These are phyloP conservation scores for Vitis hybrid DNA, from an alignment of 177 flowering plant species.

Conservation along the genomic window DNA sequence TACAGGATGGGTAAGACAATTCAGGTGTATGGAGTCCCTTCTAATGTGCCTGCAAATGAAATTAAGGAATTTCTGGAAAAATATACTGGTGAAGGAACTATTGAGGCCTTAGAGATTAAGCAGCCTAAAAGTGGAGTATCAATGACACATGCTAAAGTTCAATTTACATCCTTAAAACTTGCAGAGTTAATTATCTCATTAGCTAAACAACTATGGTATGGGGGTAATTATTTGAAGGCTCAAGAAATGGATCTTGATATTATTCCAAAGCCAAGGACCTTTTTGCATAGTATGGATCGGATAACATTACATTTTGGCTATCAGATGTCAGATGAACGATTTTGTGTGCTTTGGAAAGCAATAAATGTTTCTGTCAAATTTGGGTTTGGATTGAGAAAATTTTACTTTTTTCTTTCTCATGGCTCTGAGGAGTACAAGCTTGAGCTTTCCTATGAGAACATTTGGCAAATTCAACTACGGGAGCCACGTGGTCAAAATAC, in stretches of 20 bases:
- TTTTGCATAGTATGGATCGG: constrained; percentile 30
- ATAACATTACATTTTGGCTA: constrained; percentile 54
- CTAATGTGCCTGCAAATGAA: constrained; percentile 23
- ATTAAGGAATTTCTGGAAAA: constrained; percentile 47
- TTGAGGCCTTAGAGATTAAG: constrained; percentile 47
- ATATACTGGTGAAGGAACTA: constrained; percentile 42
- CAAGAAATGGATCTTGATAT: constrained; percentile 36
- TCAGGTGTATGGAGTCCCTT: constrained; percentile 57
- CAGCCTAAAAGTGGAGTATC: constrained; percentile 14
- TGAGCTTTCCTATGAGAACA: constrained; percentile 49
- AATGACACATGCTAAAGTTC: constrained; percentile 48
- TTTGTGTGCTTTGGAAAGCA: constrained; percentile 38
- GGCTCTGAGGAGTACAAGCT: constrained; percentile 37
- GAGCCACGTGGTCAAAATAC: constrained; percentile 24
- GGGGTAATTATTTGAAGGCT: constrained; percentile 34
- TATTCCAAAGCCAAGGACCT: constrained; percentile 38
- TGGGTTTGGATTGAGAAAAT: constrained; percentile 40
- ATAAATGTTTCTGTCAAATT: constrained; percentile 37
- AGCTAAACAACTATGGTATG: constrained; percentile 29
- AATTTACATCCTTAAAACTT: constrained; percentile 29
- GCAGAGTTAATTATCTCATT: constrained; percentile 28
- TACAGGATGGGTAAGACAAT: constrained; percentile 60
- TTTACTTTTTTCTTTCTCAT: constrained; percentile 35
- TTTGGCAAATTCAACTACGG: constrained; percentile 60
- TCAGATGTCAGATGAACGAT: constrained; percentile 41